Evolutionary conservation across 139 green algal genomes (phyloP).

Genomic region (Picochlorum costavermella): DNA sequence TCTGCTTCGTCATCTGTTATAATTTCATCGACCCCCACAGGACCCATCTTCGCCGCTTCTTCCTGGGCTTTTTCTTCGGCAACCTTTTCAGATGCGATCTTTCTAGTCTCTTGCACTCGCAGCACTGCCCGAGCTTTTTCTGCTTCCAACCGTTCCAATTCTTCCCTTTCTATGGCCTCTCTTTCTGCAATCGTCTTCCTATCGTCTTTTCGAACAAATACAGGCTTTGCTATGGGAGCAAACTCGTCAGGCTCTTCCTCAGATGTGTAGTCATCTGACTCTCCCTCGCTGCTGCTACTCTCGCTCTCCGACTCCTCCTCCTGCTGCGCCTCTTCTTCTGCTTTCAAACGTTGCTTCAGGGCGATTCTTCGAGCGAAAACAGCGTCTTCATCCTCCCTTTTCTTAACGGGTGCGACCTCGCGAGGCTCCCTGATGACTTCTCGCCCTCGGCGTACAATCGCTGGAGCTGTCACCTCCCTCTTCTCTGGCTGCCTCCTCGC

Average conservation of each 20-base stretch:
- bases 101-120: conserved; percentile 41
- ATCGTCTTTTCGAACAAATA: conserved; percentile 71
- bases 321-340: not conserved
- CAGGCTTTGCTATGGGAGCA: conserved; percentile 65
- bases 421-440: not conserved
- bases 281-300: conserved; percentile 70
- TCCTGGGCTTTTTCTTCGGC: conserved; percentile 35
- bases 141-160: conserved; percentile 28
- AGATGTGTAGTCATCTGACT: conserved; percentile 69
- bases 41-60: conserved; percentile 23
- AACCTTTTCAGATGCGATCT: conserved; percentile 36
- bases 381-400: too few relatives aligned
- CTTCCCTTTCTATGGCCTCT: conserved; percentile 46
- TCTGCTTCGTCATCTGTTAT: conserved; percentile 84
- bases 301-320: conserved; percentile 11
- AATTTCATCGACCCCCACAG: conserved; percentile 48
- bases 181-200: conserved; percentile 64
- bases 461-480: not conserved
- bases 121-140: conserved; percentile 32
- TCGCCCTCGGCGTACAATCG: not conserved
- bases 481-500: not conserved
- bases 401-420: too few relatives aligned
- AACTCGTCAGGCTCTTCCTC: conserved; percentile 30
- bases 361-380: conserved; percentile 9
- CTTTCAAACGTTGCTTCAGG: conserved; percentile 7